Evolutionary conservation across 2,329 filamentous ascomycete genomes (phyloP).

Genomic region (Xylariales sp.): DNA sequence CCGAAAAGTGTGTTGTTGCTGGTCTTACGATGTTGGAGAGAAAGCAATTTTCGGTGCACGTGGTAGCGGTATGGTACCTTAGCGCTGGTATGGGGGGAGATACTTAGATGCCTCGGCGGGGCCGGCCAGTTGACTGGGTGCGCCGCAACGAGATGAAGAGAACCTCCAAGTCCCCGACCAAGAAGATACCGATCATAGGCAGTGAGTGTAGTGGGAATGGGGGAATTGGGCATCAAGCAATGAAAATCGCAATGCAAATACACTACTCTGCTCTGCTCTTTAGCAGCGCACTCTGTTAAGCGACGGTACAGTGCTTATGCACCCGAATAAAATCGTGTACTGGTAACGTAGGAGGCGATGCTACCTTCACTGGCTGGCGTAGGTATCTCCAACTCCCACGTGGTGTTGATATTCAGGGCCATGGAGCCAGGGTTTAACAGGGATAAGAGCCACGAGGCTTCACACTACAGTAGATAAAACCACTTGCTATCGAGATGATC

Average conservation of each 20-base stretch:
- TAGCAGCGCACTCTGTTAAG: not conserved
- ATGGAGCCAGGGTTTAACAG: not conserved
- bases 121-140: not conserved
- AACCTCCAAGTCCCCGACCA: not conserved
- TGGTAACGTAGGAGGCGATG: not conserved
- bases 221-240: slow-evolving; percentile 10
- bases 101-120: not conserved
- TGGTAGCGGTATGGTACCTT: no score
- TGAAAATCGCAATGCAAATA: not conserved
- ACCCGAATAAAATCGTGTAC: no score
- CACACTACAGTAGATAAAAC: not conserved
- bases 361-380: not conserved
- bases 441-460: not conserved
- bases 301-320: not conserved
- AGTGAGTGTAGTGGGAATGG: no score
- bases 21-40: not conserved
- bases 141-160: not conserved
- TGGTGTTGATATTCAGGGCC: not conserved
- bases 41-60: not conserved
- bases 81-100: no score
- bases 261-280: no score
- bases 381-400: slow-evolving; percentile 7
- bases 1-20: not conserved
- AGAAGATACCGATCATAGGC: not conserved
- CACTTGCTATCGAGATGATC: not conserved